Percentiles rank a stretch among this genome's conserved stretches.
Conservation (phyloP, 257 asterid species). For the Jaltomata sinuosa region DNA sequence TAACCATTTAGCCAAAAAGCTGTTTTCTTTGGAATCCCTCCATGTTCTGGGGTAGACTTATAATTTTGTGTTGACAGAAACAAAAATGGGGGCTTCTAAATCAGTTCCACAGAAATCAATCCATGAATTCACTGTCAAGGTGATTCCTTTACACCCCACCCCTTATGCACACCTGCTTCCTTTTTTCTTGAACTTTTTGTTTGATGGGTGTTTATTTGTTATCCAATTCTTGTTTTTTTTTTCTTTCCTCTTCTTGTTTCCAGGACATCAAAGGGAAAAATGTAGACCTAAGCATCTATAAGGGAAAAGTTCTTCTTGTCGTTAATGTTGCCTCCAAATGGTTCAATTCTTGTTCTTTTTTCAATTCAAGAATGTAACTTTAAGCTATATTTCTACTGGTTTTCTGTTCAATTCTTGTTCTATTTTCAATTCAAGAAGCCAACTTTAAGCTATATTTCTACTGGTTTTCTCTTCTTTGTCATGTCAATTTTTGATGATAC, state of each 20-base stretch:
- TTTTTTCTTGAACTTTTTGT: neutral
- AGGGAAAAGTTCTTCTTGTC: slow-evolving; percentile 81
- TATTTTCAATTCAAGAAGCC: neutral
- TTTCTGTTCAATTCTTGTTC: neutral
- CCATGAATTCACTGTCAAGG: slow-evolving; percentile 78
- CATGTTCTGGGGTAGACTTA: neutral
- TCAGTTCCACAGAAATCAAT: slow-evolving; percentile 52
- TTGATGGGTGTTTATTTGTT: neutral
- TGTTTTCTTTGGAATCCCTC: neutral
- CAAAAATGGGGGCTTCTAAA: slow-evolving; percentile 44
- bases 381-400: neutral
- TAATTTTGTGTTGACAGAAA: neutral
- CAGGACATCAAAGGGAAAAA: slow-evolving; percentile 64
- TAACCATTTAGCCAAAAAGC: neutral
- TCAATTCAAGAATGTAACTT: neutral
- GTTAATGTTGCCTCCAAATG: slow-evolving; percentile 98
- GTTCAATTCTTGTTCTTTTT: slow-evolving; percentile 11
- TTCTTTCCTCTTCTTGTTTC: neutral
- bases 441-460: neutral
- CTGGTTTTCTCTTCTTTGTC: neutral
- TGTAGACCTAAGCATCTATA: slow-evolving; percentile 51
- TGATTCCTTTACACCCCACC: slow-evolving; percentile 4
- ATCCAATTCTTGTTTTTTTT: neutral
- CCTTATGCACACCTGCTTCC: neutral
- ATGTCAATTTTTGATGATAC: neutral